A percentile compares a stretch with the other conserved stretches of the same genome.
Conservation (phyloP, 352 stramenopile species). For the Phytophthora cactorum region DNA sequence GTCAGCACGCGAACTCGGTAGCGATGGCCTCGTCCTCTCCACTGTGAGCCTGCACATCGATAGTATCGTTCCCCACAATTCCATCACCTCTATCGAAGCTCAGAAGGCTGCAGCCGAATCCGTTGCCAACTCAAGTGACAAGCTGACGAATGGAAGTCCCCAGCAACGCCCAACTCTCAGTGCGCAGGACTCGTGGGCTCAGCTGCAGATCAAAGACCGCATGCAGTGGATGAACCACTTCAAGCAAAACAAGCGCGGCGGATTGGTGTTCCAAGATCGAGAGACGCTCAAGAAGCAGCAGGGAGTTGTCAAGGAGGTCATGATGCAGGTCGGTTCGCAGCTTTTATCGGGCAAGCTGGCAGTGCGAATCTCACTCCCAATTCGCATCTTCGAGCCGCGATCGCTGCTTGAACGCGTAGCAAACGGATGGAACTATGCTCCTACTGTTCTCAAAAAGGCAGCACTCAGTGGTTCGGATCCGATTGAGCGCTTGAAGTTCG, state of each 20-base stretch:
- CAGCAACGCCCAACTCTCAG: conserved; percentile 17
- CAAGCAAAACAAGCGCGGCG: conserved; percentile 76
- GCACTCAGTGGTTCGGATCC: conserved; percentile 53
- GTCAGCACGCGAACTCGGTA: conserved; percentile 18
- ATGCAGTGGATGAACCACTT: conserved; percentile 68
- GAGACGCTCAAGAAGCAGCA: conserved; percentile 81
- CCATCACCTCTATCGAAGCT: conserved; percentile 39
- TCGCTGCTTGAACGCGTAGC: conserved; percentile 78
- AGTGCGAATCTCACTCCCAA: conserved; percentile 75
- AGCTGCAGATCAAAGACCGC: conserved; percentile 58
- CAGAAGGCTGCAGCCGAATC: conserved; percentile 30
- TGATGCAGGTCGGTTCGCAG: conserved; percentile 76
- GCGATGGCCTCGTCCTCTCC: conserved; percentile 43
- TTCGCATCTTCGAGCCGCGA: conserved; percentile 78
- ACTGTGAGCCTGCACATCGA: conserved; percentile 65
- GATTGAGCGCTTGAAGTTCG: conserved; percentile 70
- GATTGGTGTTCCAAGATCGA: conserved; percentile 67
- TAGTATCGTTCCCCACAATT: conserved; percentile 51
- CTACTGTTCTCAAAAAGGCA: conserved; percentile 77
- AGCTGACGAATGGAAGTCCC: conserved; percentile 11
- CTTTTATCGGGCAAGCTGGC: conserved; percentile 71
- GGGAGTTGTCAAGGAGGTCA: conserved; percentile 82
- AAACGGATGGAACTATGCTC: conserved; percentile 79
- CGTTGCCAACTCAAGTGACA: conserved; percentile 6
- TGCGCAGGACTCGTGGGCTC: conserved; percentile 49